phyloP scores from a whole-genome alignment of 2,329 filamentous ascomycete species.

The Neopestalotiopsis rosae region DNA sequence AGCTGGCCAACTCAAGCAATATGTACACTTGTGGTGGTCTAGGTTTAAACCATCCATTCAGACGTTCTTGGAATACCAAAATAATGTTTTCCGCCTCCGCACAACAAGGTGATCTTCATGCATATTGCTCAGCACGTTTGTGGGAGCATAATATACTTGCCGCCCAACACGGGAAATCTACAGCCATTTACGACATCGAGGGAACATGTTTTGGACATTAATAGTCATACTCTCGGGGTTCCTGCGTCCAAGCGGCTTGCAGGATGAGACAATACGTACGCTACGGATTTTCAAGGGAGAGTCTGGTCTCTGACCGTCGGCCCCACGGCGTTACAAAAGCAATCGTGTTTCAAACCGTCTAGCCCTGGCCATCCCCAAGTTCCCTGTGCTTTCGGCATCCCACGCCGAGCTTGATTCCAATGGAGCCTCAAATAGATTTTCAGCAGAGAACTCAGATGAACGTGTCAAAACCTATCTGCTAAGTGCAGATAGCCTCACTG shows the following conservation, averaged over 20 bases:
- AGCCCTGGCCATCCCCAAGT: background rate
- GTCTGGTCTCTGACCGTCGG: background rate
- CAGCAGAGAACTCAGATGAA: too few relatives aligned
- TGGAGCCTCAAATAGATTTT: background rate
- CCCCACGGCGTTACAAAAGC: conserved; percentile 5
- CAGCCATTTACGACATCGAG: background rate
- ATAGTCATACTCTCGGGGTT: conserved; percentile 1
- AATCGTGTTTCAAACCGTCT: conserved; percentile 4
- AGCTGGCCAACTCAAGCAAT: background rate
- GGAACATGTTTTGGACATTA: background rate
- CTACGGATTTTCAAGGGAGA: background rate
- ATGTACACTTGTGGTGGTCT: background rate
- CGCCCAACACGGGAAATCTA: background rate
- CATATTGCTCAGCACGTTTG: background rate
- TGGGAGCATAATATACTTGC: background rate
- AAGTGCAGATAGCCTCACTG: too few relatives aligned
- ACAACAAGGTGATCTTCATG: background rate
- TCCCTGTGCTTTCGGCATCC: background rate
- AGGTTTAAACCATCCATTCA: background rate
- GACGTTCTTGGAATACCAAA: background rate
- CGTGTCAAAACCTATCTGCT: too few relatives aligned
- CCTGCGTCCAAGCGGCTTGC: background rate
- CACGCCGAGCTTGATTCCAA: background rate
- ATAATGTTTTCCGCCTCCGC: background rate
- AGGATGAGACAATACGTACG: conserved; percentile 6